These are phyloP conservation scores for Malania oleifera DNA, from an alignment of 164 flowering plant genomes.

Conservation along the genomic window DNA sequence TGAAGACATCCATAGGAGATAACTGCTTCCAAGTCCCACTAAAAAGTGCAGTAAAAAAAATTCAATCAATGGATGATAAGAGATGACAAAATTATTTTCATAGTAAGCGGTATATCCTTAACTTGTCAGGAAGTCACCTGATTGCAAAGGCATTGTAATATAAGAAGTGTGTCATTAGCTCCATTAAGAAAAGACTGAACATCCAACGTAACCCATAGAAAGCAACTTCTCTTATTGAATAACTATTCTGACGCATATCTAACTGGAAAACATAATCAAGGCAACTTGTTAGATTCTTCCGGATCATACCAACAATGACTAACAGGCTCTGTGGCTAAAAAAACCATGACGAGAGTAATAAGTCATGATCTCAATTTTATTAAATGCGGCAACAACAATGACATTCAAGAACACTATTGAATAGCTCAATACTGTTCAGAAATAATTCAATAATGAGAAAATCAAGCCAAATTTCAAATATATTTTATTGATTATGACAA, in stretches of 20 bases:
- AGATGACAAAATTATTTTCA: not conserved
- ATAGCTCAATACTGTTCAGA: too few species aligned
- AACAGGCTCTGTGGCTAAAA: not conserved
- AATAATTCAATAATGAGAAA: too few species aligned
- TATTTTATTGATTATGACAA: too few species aligned
- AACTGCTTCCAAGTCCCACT: conserved; percentile 82
- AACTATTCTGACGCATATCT: conserved; percentile 61
- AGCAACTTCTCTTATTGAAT: conserved; percentile 39
- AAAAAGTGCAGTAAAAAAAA: conserved; percentile 10
- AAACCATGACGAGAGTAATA: too few species aligned
- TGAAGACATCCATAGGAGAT: conserved; percentile 84
- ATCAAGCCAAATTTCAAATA: too few species aligned
- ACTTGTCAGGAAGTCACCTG: conserved; percentile 44
- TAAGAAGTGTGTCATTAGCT: conserved; percentile 75
- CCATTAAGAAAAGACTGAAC: conserved; percentile 69
- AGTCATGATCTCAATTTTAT: too few species aligned
- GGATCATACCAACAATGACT: not conserved
- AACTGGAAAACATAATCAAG: conserved; percentile 41
- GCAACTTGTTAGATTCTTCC: not conserved
- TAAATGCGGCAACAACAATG: too few species aligned
- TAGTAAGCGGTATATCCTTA: not conserved
- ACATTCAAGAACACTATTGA: too few species aligned
- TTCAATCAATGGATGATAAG: conserved; percentile 7
- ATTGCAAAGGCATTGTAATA: conserved; percentile 85
- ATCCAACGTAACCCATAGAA: conserved; percentile 83